Percentiles rank a stretch among this genome's conserved stretches.
Conservation (phyloP, 768 basidiomycete species). For the Hirschioporus abietinus region DNA sequence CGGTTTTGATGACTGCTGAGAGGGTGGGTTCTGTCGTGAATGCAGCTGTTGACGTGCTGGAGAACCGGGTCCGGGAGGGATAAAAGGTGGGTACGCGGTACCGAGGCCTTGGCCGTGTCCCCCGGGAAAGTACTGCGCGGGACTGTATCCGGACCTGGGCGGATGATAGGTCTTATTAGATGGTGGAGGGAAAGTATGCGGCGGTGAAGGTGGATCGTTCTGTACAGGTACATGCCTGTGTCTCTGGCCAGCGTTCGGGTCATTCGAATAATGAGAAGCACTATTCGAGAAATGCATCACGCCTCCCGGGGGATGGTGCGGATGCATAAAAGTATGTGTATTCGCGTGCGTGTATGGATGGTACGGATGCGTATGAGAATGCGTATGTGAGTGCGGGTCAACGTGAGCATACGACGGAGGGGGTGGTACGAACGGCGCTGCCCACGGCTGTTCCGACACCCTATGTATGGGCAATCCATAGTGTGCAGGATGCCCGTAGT, state of each 20-base stretch:
- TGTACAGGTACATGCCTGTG: neutral
- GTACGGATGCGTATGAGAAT: neutral
- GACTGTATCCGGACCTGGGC: neutral
- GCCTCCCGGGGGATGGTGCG: neutral
- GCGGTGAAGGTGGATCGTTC: neutral
- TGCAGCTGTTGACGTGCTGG: neutral
- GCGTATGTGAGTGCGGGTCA: neutral
- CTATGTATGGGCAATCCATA: neutral
- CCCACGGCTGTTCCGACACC: neutral
- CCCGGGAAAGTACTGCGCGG: neutral
- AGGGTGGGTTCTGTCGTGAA: too few relatives aligned
- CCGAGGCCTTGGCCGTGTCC: neutral
- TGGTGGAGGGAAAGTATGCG: too few relatives aligned
- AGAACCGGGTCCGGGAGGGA: too few relatives aligned
- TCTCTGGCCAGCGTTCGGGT: neutral
- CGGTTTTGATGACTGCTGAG: neutral
- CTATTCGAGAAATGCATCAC: neutral
- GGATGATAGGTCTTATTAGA: neutral
- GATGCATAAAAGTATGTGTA: neutral
- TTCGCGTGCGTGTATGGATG: neutral
- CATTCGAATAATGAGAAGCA: neutral
- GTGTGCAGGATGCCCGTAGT: neutral
- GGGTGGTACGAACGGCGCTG: neutral
- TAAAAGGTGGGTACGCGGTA: neutral
- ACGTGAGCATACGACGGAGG: neutral